Conservation (phyloP, 2,329 filamentous ascomycete genomes). For the Aspergillus caelatus region DNA sequence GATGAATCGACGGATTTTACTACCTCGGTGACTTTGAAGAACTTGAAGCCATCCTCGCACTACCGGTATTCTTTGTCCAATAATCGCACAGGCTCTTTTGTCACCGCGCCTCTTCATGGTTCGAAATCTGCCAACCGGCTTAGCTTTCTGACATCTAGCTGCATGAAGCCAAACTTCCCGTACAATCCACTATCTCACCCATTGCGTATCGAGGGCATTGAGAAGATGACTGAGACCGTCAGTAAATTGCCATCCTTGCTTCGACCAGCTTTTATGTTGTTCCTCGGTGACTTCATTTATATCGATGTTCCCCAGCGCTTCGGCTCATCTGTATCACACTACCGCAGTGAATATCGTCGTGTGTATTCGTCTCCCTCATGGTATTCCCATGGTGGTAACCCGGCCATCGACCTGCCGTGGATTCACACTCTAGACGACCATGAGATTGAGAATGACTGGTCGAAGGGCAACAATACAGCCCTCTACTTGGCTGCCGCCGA, state of each 20-base stretch:
- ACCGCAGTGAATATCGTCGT: constrained; percentile 88
- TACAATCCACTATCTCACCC: constrained; percentile 85
- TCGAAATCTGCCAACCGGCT: constrained; percentile 68
- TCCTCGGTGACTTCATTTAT: constrained; percentile 55
- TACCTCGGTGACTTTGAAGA: constrained; percentile 65
- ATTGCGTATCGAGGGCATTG: constrained; percentile 78
- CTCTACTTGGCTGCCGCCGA: constrained; percentile 79
- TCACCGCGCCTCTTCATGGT: constrained; percentile 72
- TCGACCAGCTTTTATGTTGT: constrained; percentile 61
- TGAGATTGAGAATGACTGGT: constrained; percentile 94
- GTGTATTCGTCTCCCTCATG: constrained; percentile 97
- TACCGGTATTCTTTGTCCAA: constrained; percentile 89
- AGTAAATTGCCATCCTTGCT: constrained; percentile 64
- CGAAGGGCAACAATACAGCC: constrained; percentile 73
- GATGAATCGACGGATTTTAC: constrained; percentile 83
- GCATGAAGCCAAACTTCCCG: constrained; percentile 87
- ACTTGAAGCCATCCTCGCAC: constrained; percentile 68
- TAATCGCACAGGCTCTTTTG: constrained; percentile 81
- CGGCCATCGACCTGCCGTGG: constrained; percentile 74
- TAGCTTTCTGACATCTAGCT: constrained; percentile 90
- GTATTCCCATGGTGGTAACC: constrained; percentile 66
- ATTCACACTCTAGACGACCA: constrained; percentile 97
- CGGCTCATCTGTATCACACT: constrained; percentile 72
- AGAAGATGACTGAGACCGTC: constrained; percentile 72
- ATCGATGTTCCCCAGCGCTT: constrained; percentile 80